Evolutionary conservation across 2,329 filamentous ascomycete species (phyloP), one percentile per base, ranked within the genome.

Genomic region (Diaporthe caulivora): DNA sequence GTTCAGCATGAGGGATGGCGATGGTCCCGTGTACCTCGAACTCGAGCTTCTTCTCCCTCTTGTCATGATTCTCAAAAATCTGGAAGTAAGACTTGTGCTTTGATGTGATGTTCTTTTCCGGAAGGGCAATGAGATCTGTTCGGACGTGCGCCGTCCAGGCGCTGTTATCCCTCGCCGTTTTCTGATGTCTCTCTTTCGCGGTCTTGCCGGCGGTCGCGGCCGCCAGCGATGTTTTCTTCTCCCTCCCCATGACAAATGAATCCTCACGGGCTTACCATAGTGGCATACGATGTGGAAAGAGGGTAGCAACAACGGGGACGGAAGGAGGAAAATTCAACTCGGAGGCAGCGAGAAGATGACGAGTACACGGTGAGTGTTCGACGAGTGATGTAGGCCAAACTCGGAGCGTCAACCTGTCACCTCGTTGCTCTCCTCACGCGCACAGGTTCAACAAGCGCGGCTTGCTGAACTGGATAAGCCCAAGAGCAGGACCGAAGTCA

Each of bases 71-170:
- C 78, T 92, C 88, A 74, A 91, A 87, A 75, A 91, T 86, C 80
- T 92, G 90, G 78, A 90, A 91, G 78, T 91, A 92, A 18, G 88
- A 87, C 76, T 89, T 87, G 80, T 92, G 89, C 78, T 90, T 90
- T 55, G 86, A 82, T 74, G 86, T 88, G 65, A 75, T 75, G 18
- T 79, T 81, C 49, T 75, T 76, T 55, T 79, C 78, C 29, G 75
- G 80, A 24, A 78, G 75, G 1, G 80, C 81, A 64, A 80, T 78
- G 69, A 83, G 70, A 29, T 78, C 78, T 29, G 77, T 72, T 8
- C 77, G 78, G 21, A 78, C 47, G 10, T 78, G 78, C 1, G 75
- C 78, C 29, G 74, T 75, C 77, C 79, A 79, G 34, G 80, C 78
- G 62, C 76, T 74, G 34, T 77, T 64, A 31, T 79, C 78, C 58